Evolutionary conservation across 1,284 basidiomycete genomes (phyloP).

Genomic region (Apiotrichum domesticum): DNA sequence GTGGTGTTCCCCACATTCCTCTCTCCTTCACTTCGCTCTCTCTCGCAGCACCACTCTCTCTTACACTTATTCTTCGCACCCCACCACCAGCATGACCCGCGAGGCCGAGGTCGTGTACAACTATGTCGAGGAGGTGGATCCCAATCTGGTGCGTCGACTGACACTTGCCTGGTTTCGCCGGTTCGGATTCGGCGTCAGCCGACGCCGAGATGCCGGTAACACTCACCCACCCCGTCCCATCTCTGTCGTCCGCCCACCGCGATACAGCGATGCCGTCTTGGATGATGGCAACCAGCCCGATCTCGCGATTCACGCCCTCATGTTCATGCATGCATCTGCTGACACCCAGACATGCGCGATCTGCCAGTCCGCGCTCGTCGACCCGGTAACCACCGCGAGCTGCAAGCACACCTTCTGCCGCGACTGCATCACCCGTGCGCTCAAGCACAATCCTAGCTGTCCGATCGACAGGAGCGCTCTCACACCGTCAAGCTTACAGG

Average conservation of each 20-base stretch:
- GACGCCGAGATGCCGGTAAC: too few species aligned
- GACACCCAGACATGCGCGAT: slow-evolving; percentile 65
- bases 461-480: slow-evolving; percentile 74
- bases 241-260: too few species aligned
- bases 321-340: not conserved
- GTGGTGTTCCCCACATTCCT: too few species aligned
- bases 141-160: slow-evolving; percentile 28
- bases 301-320: too few species aligned
- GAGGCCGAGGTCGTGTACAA: slow-evolving; percentile 32
- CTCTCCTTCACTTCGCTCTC: too few species aligned
- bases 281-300: too few species aligned
- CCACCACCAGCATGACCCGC: not conserved
- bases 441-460: slow-evolving; percentile 54
- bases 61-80: not conserved
- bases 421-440: slow-evolving; percentile 64
- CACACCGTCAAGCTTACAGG: slow-evolving; percentile 20
- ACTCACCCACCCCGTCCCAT: too few species aligned
- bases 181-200: too few species aligned
- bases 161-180: not conserved
- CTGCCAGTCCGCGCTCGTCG: slow-evolving; percentile 71
- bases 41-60: too few species aligned
- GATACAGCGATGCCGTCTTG: too few species aligned
- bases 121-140: slow-evolving; percentile 36
- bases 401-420: slow-evolving; percentile 79
- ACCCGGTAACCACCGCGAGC: slow-evolving; percentile 60